Evolutionary conservation across 2,329 filamentous ascomycete species (phyloP), one percentile per base, ranked within the genome.

Genomic region (Sporothrix phasma): DNA sequence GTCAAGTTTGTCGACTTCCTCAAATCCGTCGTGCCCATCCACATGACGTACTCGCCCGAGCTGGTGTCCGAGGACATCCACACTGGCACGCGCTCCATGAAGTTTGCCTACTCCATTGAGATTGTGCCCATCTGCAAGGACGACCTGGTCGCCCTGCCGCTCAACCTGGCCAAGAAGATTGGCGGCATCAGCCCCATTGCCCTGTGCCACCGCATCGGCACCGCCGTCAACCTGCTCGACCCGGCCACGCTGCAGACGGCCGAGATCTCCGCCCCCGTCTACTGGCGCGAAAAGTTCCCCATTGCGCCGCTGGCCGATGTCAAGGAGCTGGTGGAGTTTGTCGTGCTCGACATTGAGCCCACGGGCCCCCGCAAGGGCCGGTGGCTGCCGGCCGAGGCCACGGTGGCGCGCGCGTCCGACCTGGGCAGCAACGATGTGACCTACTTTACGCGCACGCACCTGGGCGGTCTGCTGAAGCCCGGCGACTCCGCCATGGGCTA

Each of bases 401-500:
- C 92, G 1, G 87, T 99, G 8, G 91, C 91, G 17, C 87, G 89
- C 29, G 89, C 93, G 6, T 87, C 89, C 0, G 94, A 99, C 73
- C 83, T 97, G 61, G 92, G 92, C 64, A 78, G 81, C 66, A 97
- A 96, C 72, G 89, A 96, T 76, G 88, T 82, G 68, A 93, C 89
- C 2, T 99, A 94, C 77, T 94, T 93, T 74, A 88, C 89, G 64
- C 83, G 92, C 66, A 97, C 94, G 34, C 94, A 99, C 75, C 81
- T 99, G 5, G 94, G 93, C 53, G 85, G 85, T 63, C 81, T 97
- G 54, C 80, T 99, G 13, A 89, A 95, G 71, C 85, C 90, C 0
- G 94, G 94, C 62, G 94, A 99, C 77, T 92, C 90, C 0, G 94
- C 88, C 4, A 86, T 99, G 82, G 94, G 94, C n/a, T 99, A 97